phyloP scores from a whole-genome alignment of 495 filamentous ascomycete genomes.

The Penicillium diatomitis region DNA sequence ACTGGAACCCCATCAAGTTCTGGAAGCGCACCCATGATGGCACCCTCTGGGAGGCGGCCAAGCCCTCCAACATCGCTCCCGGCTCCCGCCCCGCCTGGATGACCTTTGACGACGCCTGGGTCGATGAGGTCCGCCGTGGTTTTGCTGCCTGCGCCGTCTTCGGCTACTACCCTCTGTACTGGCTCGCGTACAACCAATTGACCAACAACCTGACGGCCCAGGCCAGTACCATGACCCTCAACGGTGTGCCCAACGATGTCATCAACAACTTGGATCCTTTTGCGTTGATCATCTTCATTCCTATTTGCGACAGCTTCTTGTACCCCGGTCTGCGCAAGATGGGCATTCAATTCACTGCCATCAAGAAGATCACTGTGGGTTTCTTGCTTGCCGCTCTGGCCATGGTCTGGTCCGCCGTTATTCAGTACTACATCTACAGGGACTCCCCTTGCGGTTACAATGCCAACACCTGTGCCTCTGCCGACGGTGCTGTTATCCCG shows the following conservation, averaged over 20 bases:
- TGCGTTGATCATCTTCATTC: conserved; percentile 59
- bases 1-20: conserved; percentile 40
- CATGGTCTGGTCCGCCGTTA: conserved; percentile 50
- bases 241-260: conserved; percentile 58
- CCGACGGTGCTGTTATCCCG: conserved; percentile 9
- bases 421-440: conserved; percentile 62
- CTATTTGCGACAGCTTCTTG: conserved; percentile 54
- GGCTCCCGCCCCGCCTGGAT: conserved; percentile 47
- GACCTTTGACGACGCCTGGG: conserved; percentile 67
- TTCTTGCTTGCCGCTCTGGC: conserved; percentile 51
- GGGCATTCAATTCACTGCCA: conserved; percentile 53
- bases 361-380: conserved; percentile 59
- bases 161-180: conserved; percentile 60
- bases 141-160: conserved; percentile 59
- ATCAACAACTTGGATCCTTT: conserved; percentile 65
- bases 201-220: conserved; percentile 56
- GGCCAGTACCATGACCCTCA: conserved; percentile 38
- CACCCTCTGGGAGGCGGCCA: conserved; percentile 53
- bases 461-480: conserved; percentile 32
- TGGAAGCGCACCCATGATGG: conserved; percentile 33
- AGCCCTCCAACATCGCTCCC: conserved; percentile 48
- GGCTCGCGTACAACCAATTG: conserved; percentile 47
- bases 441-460: conserved; percentile 41
- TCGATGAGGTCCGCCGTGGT: conserved; percentile 60
- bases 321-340: conserved; percentile 54